Evolutionary conservation across 1,139 yeast genomes (phyloP).

Genomic region (Scheffersomyces insectosa): DNA sequence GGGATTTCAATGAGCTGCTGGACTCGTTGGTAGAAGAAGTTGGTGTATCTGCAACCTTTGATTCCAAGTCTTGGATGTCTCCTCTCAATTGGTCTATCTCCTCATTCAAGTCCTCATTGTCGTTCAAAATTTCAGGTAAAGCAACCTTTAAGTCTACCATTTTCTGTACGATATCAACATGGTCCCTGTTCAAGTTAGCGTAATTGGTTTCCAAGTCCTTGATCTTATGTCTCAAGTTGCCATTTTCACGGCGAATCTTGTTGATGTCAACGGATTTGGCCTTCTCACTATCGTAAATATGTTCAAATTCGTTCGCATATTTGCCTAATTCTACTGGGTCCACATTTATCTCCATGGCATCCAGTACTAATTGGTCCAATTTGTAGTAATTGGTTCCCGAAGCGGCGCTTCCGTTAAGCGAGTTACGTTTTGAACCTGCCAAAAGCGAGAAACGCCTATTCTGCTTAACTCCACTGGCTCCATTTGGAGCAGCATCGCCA

Average conservation of each 20-base stretch:
- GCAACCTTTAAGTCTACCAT: slow-evolving; percentile 43
- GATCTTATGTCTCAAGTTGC: slow-evolving; percentile 71
- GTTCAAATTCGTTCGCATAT: slow-evolving; percentile 73
- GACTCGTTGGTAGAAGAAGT: slow-evolving; percentile 6
- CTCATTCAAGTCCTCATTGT: slow-evolving; percentile 64
- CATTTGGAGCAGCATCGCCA: slow-evolving; percentile 11
- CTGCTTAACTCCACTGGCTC: slow-evolving; percentile 8
- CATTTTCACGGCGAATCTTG: slow-evolving; percentile 61
- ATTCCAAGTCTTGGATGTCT: slow-evolving; percentile 54
- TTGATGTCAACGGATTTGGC: slow-evolving; percentile 73
- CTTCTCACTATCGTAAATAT: slow-evolving; percentile 67
- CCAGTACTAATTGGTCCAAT: slow-evolving; percentile 73
- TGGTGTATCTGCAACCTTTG: slow-evolving; percentile 24
- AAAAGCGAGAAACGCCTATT: slow-evolving; percentile 20
- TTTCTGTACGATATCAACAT: slow-evolving; percentile 46
- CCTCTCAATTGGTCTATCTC: slow-evolving; percentile 59
- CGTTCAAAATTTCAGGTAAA: slow-evolving; percentile 65
- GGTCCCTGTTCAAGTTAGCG: slow-evolving; percentile 74
- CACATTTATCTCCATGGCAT: slow-evolving; percentile 71
- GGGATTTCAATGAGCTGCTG: slow-evolving; percentile 19
- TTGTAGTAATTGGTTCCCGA: slow-evolving; percentile 42
- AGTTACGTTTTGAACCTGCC: slow-evolving; percentile 17
- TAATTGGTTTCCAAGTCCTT: slow-evolving; percentile 72
- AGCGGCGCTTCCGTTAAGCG: slow-evolving; percentile 8
- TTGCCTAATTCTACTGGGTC: slow-evolving; percentile 70